These are phyloP conservation scores for Mallotus japonicus DNA, from an alignment of 441 rosid genomes.

Conservation along the genomic window DNA sequence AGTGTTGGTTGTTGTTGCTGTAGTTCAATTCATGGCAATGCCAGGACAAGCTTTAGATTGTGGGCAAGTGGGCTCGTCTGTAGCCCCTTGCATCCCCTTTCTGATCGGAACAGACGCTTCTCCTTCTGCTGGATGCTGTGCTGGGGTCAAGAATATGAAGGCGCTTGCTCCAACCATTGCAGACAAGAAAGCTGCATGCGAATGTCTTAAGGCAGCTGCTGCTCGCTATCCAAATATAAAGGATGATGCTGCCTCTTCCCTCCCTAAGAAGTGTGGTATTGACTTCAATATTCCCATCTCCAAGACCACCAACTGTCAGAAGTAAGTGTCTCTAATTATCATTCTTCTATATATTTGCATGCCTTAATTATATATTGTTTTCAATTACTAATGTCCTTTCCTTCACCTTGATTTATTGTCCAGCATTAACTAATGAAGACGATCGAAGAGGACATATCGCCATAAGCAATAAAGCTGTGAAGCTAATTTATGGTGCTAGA, in stretches of 20 bases:
- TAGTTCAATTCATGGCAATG: slow-evolving; percentile 16
- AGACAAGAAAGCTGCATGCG: slow-evolving; percentile 33
- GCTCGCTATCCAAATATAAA: slow-evolving; percentile 23
- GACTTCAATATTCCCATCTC: slow-evolving; percentile 34
- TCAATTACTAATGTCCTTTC: too few species aligned
- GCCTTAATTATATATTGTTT: too few species aligned
- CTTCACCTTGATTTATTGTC: too few species aligned
- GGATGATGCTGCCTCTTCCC: slow-evolving; percentile 33
- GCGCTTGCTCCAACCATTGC: slow-evolving; percentile 25
- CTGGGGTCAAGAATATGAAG: slow-evolving; percentile 26
- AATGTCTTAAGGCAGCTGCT: slow-evolving; percentile 34
- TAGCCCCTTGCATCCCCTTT: slow-evolving; percentile 32
- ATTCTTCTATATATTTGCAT: too few species aligned
- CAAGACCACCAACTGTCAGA: slow-evolving; percentile 23
- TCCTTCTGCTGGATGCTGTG: slow-evolving; percentile 32
- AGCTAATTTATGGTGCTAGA: too few species aligned
- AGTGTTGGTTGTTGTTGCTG: slow-evolving; percentile 17
- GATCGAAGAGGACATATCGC: too few species aligned
- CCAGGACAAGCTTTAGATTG: slow-evolving; percentile 26
- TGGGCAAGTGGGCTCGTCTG: slow-evolving; percentile 15
- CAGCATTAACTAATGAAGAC: too few species aligned
- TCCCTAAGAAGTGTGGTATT: slow-evolving; percentile 36
- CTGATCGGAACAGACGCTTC: slow-evolving; percentile 10
- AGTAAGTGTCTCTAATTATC: slow-evolving; percentile 14
- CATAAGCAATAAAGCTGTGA: too few species aligned